These are phyloP conservation scores for Colletotrichum trifolii DNA, from an alignment of 2,329 filamentous ascomycete species.

Conservation along the genomic window DNA sequence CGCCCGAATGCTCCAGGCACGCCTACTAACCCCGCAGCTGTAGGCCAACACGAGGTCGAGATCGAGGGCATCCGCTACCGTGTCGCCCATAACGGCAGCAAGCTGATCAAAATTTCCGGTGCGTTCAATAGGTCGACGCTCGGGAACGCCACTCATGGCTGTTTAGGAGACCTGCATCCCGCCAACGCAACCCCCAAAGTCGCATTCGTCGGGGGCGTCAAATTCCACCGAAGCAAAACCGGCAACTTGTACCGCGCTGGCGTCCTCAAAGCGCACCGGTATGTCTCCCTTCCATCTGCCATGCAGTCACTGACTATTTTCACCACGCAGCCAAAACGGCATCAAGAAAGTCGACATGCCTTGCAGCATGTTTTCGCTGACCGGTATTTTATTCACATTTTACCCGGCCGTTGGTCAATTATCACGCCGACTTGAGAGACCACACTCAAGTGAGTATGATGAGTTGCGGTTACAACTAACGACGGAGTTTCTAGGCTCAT, in stretches of 20 bases:
- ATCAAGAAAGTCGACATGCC: constrained; percentile 77
- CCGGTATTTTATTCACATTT: constrained; percentile 68
- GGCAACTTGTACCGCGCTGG: constrained; percentile 86
- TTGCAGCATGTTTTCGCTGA: constrained; percentile 78
- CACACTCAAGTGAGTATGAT: constrained; percentile 42
- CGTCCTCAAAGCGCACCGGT: constrained; percentile 81
- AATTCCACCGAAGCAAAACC: constrained; percentile 86
- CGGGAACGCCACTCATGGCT: constrained; percentile 31
- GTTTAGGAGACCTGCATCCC: constrained; percentile 67
- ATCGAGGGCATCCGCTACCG: constrained; percentile 80
- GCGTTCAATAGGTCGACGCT: constrained; percentile 49
- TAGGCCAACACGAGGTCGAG: constrained; percentile 68
- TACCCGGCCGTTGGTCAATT: constrained; percentile 42
- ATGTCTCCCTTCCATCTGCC: constrained; percentile 51
- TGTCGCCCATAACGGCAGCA: constrained; percentile 82
- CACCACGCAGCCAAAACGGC: constrained; percentile 57
- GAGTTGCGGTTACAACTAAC: constrained; percentile 60
- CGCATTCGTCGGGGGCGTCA: constrained; percentile 78
- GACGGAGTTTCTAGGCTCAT: constrained; percentile 73
- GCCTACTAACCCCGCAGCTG: constrained; percentile 45
- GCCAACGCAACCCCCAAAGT: constrained; percentile 79
- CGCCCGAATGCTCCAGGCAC: constrained; percentile 37
- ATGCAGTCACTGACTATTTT: constrained; percentile 51
- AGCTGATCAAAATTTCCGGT: constrained; percentile 81
- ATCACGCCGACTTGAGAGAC: constrained; percentile 3